Conservation (phyloP, 208 protist species). For the Naegleria fowleri region DNA sequence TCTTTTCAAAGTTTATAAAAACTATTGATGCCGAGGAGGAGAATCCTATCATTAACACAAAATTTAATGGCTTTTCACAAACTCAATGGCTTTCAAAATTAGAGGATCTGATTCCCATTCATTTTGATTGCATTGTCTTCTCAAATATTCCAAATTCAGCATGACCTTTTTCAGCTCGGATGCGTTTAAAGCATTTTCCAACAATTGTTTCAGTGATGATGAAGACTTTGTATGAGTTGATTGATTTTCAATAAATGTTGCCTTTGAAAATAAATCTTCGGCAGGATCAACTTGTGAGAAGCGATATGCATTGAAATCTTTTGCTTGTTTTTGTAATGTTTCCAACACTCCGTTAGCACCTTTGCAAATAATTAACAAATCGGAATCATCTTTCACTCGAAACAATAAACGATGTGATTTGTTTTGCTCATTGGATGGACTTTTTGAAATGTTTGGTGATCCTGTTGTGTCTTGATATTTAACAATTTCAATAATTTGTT, state of each 20-base stretch:
- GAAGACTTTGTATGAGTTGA: not conserved
- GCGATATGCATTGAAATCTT: not conserved
- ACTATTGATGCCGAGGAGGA: no score
- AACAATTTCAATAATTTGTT: not conserved
- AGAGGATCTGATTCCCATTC: not conserved
- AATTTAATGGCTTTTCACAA: not conserved
- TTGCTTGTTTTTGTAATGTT: not conserved
- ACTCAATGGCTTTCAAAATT: not conserved
- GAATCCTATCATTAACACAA: no score
- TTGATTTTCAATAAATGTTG: not conserved
- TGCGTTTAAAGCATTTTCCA: not conserved
- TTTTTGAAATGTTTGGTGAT: not conserved
- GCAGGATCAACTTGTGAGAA: not conserved
- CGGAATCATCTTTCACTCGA: not conserved
- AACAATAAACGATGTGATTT: not conserved
- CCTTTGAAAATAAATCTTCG: not conserved
- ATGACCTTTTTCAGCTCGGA: not conserved
- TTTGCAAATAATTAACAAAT: not conserved
- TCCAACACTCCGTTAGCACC: not conserved
- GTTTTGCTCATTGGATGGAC: not conserved
- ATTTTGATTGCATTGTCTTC: not conserved
- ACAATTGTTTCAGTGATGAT: not conserved
- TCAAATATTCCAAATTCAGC: not conserved
- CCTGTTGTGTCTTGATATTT: not conserved
- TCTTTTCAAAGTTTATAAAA: no score